Base-by-base conservation (phyloP, 2,329 filamentous ascomycete genomes). In the Xylaria sp. region DNA sequence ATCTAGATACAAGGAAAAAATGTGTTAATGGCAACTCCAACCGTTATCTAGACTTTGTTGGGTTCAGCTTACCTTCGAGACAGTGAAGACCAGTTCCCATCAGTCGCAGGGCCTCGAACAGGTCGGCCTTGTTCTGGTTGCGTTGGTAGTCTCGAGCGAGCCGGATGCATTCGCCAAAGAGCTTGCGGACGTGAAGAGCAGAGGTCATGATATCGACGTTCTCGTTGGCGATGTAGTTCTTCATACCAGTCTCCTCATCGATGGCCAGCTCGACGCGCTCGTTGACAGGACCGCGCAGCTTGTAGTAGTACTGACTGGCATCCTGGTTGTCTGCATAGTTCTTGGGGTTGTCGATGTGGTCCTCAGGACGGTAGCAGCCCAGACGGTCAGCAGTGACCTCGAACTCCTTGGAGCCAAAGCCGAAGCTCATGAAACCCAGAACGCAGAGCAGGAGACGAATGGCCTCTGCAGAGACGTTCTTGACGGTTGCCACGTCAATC, bases 191-290 rank as follows among this genome's bases (percentile, higher is more conserved):
- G 69, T 95, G 85, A 52, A 81, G 79, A 59, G 92, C 89, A 53
- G 91, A 96, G 50, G 89, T 96, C 76, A 89, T 90, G 72, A 95
- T 94, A 51, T 84, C 83, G 59, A 82, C 76, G 54, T 84, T 78
- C 73, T 97, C 92, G 64, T 92, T 92, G 46, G 92, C 91, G 74
- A 97, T 97, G 76, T 97, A 97, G 73, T 92, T 94, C 78, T 97
- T 97, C 76, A 96, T 80, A 67, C 89, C 89, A 4, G 87, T 88
- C 57, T 84, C 77, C 1, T 83, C 81, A 68, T 97, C 91, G 68
- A 97, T 83, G 51, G 83, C 84, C 42, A 97, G 81, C 76, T 97
- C 93, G 54, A 84, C 81, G 30, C 80, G 71, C 76, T 95, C 91
- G 65, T 96, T 83, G 51, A 97, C 80, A 0, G 90, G 91, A 0